phyloP scores from a whole-genome alignment of 495 filamentous ascomycete genomes.

The Neurospora pannonica region DNA sequence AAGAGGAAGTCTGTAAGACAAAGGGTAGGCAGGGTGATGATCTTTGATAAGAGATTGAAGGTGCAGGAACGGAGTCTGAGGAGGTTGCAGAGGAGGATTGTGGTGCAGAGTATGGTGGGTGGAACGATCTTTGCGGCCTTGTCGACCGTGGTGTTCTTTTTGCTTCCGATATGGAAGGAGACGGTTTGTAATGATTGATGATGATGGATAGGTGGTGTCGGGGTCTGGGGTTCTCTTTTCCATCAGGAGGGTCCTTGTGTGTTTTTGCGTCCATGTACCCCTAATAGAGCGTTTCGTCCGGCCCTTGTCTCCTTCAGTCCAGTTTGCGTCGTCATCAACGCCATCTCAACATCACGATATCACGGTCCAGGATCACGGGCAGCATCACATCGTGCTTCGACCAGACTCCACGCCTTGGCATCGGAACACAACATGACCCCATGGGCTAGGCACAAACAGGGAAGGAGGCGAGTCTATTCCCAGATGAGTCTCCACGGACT shows the following conservation, averaged over 20 bases:
- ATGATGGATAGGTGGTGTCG: not conserved
- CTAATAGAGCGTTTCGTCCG: not conserved
- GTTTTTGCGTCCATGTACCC: not conserved
- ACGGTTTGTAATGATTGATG: slow-evolving; percentile 7
- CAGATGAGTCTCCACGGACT: not conserved
- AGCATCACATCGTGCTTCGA: not conserved
- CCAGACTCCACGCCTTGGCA: not conserved
- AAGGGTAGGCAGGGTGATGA: slow-evolving; percentile 22
- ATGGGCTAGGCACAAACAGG: not conserved
- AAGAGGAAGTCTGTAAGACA: slow-evolving; percentile 8
- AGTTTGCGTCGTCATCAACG: not conserved
- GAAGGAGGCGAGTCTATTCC: not conserved
- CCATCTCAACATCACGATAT: not conserved
- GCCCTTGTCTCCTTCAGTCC: too few relatives aligned
- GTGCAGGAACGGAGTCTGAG: slow-evolving; percentile 32
- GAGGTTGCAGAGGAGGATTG: slow-evolving; percentile 30
- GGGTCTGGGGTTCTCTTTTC: not conserved
- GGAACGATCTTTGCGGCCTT: slow-evolving; percentile 26
- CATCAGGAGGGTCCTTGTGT: not conserved
- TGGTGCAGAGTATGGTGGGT: slow-evolving; percentile 29
- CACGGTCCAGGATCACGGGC: not conserved
- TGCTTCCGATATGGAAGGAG: slow-evolving; percentile 31
- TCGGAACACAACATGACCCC: not conserved
- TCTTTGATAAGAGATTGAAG: slow-evolving; percentile 32
- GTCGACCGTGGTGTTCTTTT: slow-evolving; percentile 27